Evolutionary conservation across 345 rosid genomes (phyloP), one percentile per base, ranked within the genome.

Genomic region (Lepidium sativum): DNA sequence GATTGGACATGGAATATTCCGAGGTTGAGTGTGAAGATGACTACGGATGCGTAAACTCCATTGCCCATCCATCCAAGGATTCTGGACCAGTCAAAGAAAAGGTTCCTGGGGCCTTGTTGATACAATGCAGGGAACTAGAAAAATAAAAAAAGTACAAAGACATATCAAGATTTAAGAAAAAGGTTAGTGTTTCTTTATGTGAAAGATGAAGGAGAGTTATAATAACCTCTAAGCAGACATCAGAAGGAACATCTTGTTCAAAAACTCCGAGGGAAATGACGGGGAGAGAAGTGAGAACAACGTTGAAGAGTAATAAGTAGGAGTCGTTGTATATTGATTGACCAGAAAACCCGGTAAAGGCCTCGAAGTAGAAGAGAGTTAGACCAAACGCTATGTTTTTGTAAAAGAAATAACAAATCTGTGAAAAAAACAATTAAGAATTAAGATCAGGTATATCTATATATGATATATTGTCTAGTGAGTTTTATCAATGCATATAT

Each of bases 1-100:
- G n/a, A n/a, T n/a, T n/a, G n/a, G n/a, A n/a, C n/a, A n/a, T 89
- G 97, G 81, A 89, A 86, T 91, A 89, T 89, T 52, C 97, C 85
- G 32, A 86, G 21, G 85, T 82, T 23, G 97, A 91, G n/a, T n/a
- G n/a, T 49, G 77, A 81, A 84, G 67, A 83, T 81, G 58, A 80
- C 72, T 13, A 87, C 59, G 17, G 95, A 87, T 49, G 86, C 72
- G 2, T 72, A 71, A 6, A 74, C 60, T 12, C 92, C 92, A 9
- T 90, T 87, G 0, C 73, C 55, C 69, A 90, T 80, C 97, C 94
- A 88, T 17, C 97, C 86, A 0, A 83, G 41, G 4, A 91, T 83
- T 14, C 87, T 69, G 72, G 70, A 76, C 96, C 97, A 91, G 9
- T 67, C 74, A 77, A 88, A 86, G 78, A 74, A 67, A n/a, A 83